Base-by-base conservation (phyloP, 2,329 filamentous ascomycete genomes). In the Colletotrichum sp. region DNA sequence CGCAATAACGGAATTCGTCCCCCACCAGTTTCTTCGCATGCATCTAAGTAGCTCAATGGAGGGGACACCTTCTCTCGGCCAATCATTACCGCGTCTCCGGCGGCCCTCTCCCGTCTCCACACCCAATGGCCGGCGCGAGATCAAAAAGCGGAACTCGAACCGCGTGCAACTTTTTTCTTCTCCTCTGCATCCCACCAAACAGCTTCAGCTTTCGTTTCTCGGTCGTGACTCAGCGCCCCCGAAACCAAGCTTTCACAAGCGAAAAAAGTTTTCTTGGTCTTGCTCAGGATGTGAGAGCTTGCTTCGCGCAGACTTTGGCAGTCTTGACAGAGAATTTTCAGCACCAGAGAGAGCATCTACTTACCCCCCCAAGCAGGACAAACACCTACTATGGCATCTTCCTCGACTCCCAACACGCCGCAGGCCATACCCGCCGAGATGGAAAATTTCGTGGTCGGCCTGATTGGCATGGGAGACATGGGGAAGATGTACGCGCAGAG, bases 401-500 rank as follows among this genome's bases (percentile, higher is more conserved):
- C 69, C 65, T 66, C 76, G 18, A 59, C 55, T 72, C 61, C 69
- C 38, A 18, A 9, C 28, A 52, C 55, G 38, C 66, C 71, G 28
- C 68, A 70, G 67, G 59, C 75, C 61, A 75, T 85, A 77, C 86
- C 87, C 21, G 76, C 81, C 16, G 87, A 82, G 78, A 91, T 91
- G 93, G 91, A 93, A 79, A 89, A 90, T 81, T 95, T 95, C 83
- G 92, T 94, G 77, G 91, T 99, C 79, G 97, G 97, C 79, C 94
- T 99, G 82, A 99, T 99, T 84, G 97, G 97, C 76, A 98, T 99
- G 96, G 97, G 97, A 78, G 96, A 98, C 82, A 99, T 99, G 97
- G 97, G 97, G 82, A 98, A 94, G 90, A 97, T 99, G 95, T 99
- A 99, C 85, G 95, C 97, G 82, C 92, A 94, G 82, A 92, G 93